Evolutionary conservation across 2,329 filamentous ascomycete species (phyloP), one percentile per base, ranked within the genome.

Genomic region (Penicillium sp.): DNA sequence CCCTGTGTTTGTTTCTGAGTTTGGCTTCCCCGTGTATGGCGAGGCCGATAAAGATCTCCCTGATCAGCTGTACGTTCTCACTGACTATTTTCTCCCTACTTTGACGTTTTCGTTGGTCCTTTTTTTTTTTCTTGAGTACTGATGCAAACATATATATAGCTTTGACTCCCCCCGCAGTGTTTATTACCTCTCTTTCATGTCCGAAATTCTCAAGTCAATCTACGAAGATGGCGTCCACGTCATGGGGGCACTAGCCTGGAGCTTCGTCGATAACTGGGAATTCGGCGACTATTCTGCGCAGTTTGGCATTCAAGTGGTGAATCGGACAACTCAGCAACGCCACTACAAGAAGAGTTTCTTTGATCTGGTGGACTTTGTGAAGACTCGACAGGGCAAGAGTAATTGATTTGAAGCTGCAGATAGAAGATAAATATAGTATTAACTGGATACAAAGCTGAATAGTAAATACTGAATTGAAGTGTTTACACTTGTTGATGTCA

Each of bases 281-380:
- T 85, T 84, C 60, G 82, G 81, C 0, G 71, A 75, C 23, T 80
- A 74, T 41, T 60, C 70, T 0, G 61, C 72, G 13, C 78, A 79
- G 2, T 85, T 83, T 65, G 83, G 83, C 0, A 75, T 85, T 37
- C 82, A 85, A 62, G 76, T 74, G 1, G 79, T 84, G 1, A 82
- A 84, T 55, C 69, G 75, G 3, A 82, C 80, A 3, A 80, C 76
- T 3, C 75, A 80, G 62, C 71, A 77, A 54, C 65, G 81, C 20
- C 63, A 70, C 32, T 84, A 78, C 46, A 84, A 84, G 70, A 81
- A 81, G 71, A 83, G 80, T 43, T 82, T 84, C 58, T 84, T 84
- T 59, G 81, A 84, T 47, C 63, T 80, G 58, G 78, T 83, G 13
- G 79, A 83, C 58, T 83, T 83, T 51, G 65, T 82, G 10, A 61